Evolutionary conservation across 2,329 filamentous ascomycete genomes (phyloP), one percentile per base, ranked within the genome.

Genomic region (Ceratocystis huliohia): DNA sequence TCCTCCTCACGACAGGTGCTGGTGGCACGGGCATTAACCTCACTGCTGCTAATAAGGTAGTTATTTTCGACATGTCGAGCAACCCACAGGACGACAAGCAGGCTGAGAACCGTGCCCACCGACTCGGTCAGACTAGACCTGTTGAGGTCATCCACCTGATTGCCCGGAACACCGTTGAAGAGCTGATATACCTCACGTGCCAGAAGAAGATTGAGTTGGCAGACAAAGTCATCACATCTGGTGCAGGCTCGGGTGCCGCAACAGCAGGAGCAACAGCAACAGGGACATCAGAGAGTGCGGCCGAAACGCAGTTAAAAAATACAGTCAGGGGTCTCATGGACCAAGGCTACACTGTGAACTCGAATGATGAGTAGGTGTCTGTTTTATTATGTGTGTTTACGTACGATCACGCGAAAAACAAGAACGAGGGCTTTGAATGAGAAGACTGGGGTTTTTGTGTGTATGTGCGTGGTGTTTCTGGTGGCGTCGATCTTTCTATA

Each of bases 1-100:
- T 99, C 75, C 82, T 99, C 70, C 83, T 99, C 5, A 94, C 89
- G 0, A 99, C 94, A 0, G 93, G 91, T 68, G 92, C 93, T 0
- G 94, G 94, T 64, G 94, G 94, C n/a, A 94, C 93, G 0, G 94
- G 94, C 50, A 95, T 99, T 78, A 99, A 99, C 75, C 78, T 99
- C 65, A 94, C 93, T 6, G 89, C 88, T 45, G 94, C 94, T 3
- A 97, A 97, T 79, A 97, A 96, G 76, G 93, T 99, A 71, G 85
- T 99, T 75, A 94, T 99, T 72, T 96, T 97, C 74, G 94, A 99
- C 75, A 88, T 89, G 69, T 90, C 87, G n/a, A 96, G 96, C 78
- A 99, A 99, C 71, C 94, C 94, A 0, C 94, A 99, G 74, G 93
- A 97, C 71, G 94, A 99, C 73, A 86, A 96, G n/a, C 94, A 99